Base-by-base conservation (phyloP, 2,329 filamentous ascomycete species). In the Pseudocercospora pini-densiflorae region DNA sequence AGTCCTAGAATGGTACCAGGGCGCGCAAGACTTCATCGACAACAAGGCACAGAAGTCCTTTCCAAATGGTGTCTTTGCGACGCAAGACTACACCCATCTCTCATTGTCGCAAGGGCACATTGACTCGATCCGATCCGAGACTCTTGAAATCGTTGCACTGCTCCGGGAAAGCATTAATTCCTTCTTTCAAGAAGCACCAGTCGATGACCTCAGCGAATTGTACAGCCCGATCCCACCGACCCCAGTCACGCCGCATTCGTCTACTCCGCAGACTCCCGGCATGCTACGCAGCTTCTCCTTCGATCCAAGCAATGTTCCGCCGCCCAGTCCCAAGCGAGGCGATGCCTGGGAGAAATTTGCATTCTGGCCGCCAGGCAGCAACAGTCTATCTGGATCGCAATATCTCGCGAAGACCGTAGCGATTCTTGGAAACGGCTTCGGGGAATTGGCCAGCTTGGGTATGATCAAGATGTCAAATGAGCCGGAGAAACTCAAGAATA, bases 331-430 rank as follows among this genome's bases (percentile, higher is more conserved):
- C 0, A 92, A 80, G 4, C 78, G 86, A 72, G 87, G 87, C 53
- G 94, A 94, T 5, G 82, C 90, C 0, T 98, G 93, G 93, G 95
- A 98, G 91, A 94, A 81, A 88, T 95, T 81, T 78, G 94, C 94
- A 0, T 99, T 98, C 79, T 98, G 94, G 94, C 94, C 94, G 3
- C 95, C 94, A 0, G 90, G 92, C 81, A 92, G 93, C 1, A 98
- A 97, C 76, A 94, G 94, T 0, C 82, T 98, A 24, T 96, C 93
- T 65, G 94, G 92, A n/a, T 92, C 94, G 1, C 88, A 97, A 77
- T 97, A 97, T 75, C 85, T 99, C 5, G 89, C 91, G 59, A 93
- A 91, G 77, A 90, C 95, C 77, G 83, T 98, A 23, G 85, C 89
- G 0, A 83, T 97, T 2, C 88, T 99, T 3, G 93, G 94, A n/a